Evolutionary conservation across 2,329 filamentous ascomycete genomes (phyloP), one percentile per base, ranked within the genome.

Genomic region (Cadophora gregata): DNA sequence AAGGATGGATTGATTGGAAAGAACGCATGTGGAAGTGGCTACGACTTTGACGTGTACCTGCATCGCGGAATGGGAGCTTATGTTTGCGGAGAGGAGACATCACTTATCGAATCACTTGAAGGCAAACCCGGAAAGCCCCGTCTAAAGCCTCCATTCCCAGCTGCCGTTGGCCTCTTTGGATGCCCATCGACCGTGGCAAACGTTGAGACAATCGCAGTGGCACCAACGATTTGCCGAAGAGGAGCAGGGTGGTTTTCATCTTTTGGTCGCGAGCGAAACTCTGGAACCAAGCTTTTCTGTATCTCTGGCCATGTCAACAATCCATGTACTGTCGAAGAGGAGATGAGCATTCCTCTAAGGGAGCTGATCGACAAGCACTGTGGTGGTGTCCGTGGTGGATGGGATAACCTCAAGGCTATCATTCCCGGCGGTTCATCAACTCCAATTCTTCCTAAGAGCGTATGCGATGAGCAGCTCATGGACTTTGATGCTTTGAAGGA

Each of bases 291-390:
- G 86, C 91, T 99, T 50, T 99, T 91, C 85, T 97, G 94, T 81
- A 98, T 99, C 79, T 98, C 95, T 63, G 96, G 96, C 31, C 93
- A 98, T 80, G 96, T 99, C 83, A 99, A 99, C 87, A 96, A 98
- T 84, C 96, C 96, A 63, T 93, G 88, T 80, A 98, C 96, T 0
- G 96, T 99, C 68, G 96, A 99, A 81, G 96, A 99, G 83, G 96
- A 99, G 83, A 99, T 99, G 96, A 97, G 93, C 62, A 99, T 99
- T 74, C 91, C 96, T 51, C 88, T 99, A 68, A 90, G 92, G 53
- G 96, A 99, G 81, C 88, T 99, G 70, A 98, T 99, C 75, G 96
- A 99, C 71, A 96, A 93, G 84, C 96, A 99, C 87, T 98, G 96
- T 78, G 96, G 96, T 79, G 96, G 96, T 80, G 96, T 99, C 62